A percentile compares a stretch with the other conserved stretches of the same genome.
These are phyloP conservation scores for Euphorbia pulcherrima DNA, from an alignment of 345 rosid genomes.

Conservation along the genomic window DNA sequence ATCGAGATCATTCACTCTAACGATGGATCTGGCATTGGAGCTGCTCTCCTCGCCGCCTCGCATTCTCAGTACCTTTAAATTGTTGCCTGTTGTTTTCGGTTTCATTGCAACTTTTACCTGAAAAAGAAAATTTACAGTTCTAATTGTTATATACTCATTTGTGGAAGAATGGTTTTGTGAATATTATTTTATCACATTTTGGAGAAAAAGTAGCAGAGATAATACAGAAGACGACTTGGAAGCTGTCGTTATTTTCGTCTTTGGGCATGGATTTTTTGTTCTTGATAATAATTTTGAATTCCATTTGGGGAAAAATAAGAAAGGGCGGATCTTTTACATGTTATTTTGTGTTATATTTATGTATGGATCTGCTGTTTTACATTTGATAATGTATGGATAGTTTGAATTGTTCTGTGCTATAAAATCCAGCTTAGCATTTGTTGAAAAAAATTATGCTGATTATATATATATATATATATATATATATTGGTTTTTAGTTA, in stretches of 20 bases:
- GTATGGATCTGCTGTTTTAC: background rate
- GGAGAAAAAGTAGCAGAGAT: background rate
- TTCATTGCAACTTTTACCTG: background rate
- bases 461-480: background rate
- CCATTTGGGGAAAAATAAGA: conserved; percentile 13
- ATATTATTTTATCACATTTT: conserved; percentile 6
- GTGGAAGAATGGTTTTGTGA: conserved; percentile 12
- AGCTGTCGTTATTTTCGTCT: conserved; percentile 7
- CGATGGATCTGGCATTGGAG: conserved; percentile 82
- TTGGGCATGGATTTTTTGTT: conserved; percentile 8
- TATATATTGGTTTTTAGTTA: too few relatives aligned
- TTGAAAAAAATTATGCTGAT: too few relatives aligned
- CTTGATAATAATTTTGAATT: conserved; percentile 8
- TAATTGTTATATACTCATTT: background rate
- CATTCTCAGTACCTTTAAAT: conserved; percentile 48
- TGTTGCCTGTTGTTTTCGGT: background rate
- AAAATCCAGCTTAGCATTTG: background rate
- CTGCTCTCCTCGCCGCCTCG: conserved; percentile 73
- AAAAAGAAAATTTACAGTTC: background rate
- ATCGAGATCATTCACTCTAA: conserved; percentile 47
- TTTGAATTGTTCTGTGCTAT: background rate
- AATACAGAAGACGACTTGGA: conserved; percentile 10
- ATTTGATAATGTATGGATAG: too few relatives aligned
- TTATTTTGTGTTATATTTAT: background rate
- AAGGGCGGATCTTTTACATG: background rate